Percentiles rank a stretch among this genome's conserved stretches.
These are phyloP conservation scores for Babesia divergens DNA, from an alignment of 169 alveolate species.

Conservation along the genomic window DNA sequence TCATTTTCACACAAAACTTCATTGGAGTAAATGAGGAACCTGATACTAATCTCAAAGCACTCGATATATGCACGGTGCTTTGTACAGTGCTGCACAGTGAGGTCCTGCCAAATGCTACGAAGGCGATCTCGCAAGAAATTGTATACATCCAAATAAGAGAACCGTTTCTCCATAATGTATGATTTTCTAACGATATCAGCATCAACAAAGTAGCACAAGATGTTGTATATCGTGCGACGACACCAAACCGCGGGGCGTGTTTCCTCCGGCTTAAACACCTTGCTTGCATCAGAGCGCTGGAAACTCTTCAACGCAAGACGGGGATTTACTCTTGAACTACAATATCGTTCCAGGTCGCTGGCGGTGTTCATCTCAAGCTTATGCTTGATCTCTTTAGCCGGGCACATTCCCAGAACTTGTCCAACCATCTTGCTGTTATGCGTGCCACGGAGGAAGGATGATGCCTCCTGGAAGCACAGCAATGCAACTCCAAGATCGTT, in stretches of 20 bases:
- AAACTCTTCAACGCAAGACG: constrained; percentile 76
- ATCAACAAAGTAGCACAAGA: constrained; percentile 72
- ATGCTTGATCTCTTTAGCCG: constrained; percentile 72
- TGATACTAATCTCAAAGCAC: constrained; percentile 75
- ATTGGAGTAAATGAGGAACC: constrained; percentile 77
- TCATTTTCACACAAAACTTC: constrained; percentile 68
- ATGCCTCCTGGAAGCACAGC: constrained; percentile 45
- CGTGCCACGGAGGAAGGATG: constrained; percentile 19
- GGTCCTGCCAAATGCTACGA: constrained; percentile 84
- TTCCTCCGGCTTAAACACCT: constrained; percentile 74
- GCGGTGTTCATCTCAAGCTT: constrained; percentile 78
- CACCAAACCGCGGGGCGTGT: constrained; percentile 82
- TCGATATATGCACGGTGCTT: constrained; percentile 81
- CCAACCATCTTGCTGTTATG: constrained; percentile 57
- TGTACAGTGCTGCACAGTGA: constrained; percentile 81
- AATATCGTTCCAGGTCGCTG: constrained; percentile 76
- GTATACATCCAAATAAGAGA: constrained; percentile 75
- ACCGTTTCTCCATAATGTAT: constrained; percentile 62
- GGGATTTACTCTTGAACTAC: constrained; percentile 56
- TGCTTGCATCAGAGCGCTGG: constrained; percentile 83
- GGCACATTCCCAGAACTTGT: constrained; percentile 76
- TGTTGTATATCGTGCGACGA: constrained; percentile 76
- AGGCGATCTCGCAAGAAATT: constrained; percentile 80
- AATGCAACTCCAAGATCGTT: neutral
- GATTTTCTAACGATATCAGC: constrained; percentile 70